Evolutionary conservation across 1,284 basidiomycete species (phyloP), one percentile per base, ranked within the genome.

Genomic region (Naganishia sp.): DNA sequence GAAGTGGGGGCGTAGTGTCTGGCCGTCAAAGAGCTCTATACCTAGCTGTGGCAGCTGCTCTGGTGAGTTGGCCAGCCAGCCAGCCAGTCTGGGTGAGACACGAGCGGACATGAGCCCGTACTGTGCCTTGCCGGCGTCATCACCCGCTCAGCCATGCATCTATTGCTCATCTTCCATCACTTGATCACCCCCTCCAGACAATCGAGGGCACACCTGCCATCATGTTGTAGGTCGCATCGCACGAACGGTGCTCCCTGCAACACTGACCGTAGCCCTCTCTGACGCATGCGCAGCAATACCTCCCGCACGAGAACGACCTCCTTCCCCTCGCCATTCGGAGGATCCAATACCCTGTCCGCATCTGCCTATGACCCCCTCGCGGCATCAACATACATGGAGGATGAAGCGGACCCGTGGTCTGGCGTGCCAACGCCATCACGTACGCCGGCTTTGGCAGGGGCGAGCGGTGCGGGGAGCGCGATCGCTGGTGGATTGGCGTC

Each of bases 381-480:
- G 6, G 83, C 79, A 71, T 90, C 90, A 0, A 55, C 65, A 10
- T 68, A 55, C 4, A 85, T 86, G 13, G 90, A 90, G 75, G 90
- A 86, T 71, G 88, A 87, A 31, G 84, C 90, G 48, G 92, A 94
- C 80, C 92, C 92, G 21, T 94, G 92, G 92, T 90, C 88, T 73
- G 83, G 88, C 66, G 84, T 86, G 9, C 90, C 90, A 2, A 88
- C 86, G 67, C 90, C 90, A 23, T 85, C 87, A 33, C 85, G 87
- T 25, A 87, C 88, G 21, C 83, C 87, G 33, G 70, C 80, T 21
- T 78, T 79, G 10, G 33, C 64, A 15, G 59, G 36, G 16, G 23
- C 15, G 21, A 43, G 36, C 31, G 25, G 33, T 25, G 23, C 48
- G 3, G 56, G 44, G 33, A 61, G 43, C 43, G 59, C 42, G 15